Evolutionary conservation across 306 rosid species (phyloP).

Genomic region (Sphenostylis stenocarpa): DNA sequence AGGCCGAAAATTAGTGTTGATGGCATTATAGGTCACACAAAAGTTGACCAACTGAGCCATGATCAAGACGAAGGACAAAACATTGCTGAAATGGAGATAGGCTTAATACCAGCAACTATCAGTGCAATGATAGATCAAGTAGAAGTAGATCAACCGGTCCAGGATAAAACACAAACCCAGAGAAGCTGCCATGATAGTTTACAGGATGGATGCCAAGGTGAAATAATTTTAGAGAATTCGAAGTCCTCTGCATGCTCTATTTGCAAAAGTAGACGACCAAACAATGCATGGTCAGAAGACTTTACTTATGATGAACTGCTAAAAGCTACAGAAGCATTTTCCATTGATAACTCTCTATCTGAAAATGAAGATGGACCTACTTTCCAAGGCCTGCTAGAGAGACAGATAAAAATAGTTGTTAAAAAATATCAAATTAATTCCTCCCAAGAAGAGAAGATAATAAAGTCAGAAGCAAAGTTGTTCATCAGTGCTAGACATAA

Average conservation of each 20-base stretch:
- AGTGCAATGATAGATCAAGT: neutral
- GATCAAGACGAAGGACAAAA: neutral
- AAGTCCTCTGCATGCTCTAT: slow-evolving; percentile 48
- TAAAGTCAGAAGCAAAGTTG: slow-evolving; percentile 54
- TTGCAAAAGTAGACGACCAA: slow-evolving; percentile 61
- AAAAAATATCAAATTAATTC: slow-evolving; percentile 59
- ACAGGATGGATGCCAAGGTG: slow-evolving; percentile 9
- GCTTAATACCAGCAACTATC: neutral
- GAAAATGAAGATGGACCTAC: slow-evolving; percentile 61
- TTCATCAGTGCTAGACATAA: slow-evolving; percentile 62
- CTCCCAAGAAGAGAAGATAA: slow-evolving; percentile 56
- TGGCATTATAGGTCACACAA: neutral
- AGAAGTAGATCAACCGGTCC: neutral
- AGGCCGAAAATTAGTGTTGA: neutral
- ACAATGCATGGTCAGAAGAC: slow-evolving; percentile 45
- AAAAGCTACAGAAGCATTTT: slow-evolving; percentile 64
- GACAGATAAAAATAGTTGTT: slow-evolving; percentile 57
- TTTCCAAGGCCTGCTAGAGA: slow-evolving; percentile 53
- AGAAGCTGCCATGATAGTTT: slow-evolving; percentile 32
- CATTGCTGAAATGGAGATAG: slow-evolving; percentile 12
- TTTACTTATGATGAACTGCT: slow-evolving; percentile 59
- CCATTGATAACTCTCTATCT: slow-evolving; percentile 53
- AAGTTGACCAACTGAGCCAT: slow-evolving; percentile 3
- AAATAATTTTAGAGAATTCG: slow-evolving; percentile 20
- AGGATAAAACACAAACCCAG: slow-evolving; percentile 21